phyloP scores from a whole-genome alignment of 2,329 filamentous ascomycete genomes.

The Thermoascus crustaceus region DNA sequence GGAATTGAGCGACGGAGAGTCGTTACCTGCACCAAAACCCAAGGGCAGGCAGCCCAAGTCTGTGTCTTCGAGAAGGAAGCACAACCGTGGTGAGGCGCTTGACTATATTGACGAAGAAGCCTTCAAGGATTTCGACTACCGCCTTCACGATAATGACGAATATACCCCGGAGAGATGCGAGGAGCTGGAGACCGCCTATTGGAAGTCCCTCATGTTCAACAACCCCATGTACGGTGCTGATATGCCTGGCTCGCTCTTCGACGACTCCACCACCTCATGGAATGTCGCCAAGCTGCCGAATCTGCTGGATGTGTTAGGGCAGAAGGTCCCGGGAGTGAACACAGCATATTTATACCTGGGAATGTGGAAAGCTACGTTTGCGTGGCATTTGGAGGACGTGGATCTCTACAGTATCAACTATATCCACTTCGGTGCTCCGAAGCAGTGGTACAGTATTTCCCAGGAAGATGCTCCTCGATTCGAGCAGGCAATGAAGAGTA shows the following conservation, averaged over 20 bases:
- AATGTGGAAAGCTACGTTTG: conserved; percentile 99
- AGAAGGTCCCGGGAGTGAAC: conserved; percentile 94
- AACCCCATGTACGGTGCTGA: conserved; percentile 93
- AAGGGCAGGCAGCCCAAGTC: conserved; percentile 58
- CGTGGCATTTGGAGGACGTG: conserved; percentile 97
- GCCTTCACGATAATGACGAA: conserved; percentile 71
- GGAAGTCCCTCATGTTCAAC: conserved; percentile 94
- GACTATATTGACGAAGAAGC: conserved; percentile 80
- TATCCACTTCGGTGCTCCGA: conserved; percentile 95
- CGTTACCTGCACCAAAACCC: conserved; percentile 33
- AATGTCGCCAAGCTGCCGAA: conserved; percentile 94
- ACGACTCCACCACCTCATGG: conserved; percentile 76
- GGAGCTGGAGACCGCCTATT: conserved; percentile 89
- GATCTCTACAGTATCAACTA: conserved; percentile 99
- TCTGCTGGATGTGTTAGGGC: conserved; percentile 83
- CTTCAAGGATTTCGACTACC: conserved; percentile 87
- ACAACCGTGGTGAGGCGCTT: conserved; percentile 68
- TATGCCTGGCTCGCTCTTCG: conserved; percentile 89
- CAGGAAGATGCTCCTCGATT: conserved; percentile 90
- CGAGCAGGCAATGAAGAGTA: conserved; percentile 83
- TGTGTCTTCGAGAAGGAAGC: conserved; percentile 77
- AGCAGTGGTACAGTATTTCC: conserved; percentile 99
- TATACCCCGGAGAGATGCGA: conserved; percentile 88
- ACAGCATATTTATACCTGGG: conserved; percentile 95
- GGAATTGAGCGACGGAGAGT: conserved; percentile 37